Base-by-base conservation (phyloP, 306 rosid species). In the Rosa multiflora region DNA sequence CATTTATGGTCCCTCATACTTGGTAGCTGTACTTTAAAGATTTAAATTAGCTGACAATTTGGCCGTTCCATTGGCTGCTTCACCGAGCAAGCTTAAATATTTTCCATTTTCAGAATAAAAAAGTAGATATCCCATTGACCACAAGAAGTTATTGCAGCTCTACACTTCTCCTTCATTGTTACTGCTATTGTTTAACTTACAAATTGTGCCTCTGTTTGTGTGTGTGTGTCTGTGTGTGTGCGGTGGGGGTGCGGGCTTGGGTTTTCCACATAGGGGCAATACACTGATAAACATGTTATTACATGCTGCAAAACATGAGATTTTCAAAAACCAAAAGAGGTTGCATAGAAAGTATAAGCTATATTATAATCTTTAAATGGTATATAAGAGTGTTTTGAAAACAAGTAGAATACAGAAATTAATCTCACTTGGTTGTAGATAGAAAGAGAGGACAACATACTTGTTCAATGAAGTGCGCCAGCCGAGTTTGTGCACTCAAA, bases 401-500 rank as follows among this genome's bases (percentile, higher is more conserved):
- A 53, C n/a, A 74, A 39, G 40, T 35, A 32, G 32, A 52, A 6
- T 37, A 39, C 4, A 39, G 51, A 3, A 13, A 73, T 55, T 55
- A 72, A 48, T 42, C 51, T 40, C 3, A 67, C 6, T 17, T 55
- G 12, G 23, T 39, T 20, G n/a, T n/a, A 55, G 42, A 77, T 42
- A 47, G 42, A 61, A 62, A 74, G 55, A 72, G n/a, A 74, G 58
- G 76, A 78, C 53, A 61, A 7, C 81, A 75, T 82, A 94, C 98
- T 87, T 94, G 98, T 83, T 94, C 97, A 37, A 94, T 88, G 82
- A 92, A 94, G 79, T 94, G 98, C 2, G 93, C 97, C 68, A 92
- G 98, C 62, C 95, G 88, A 43, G 97, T 90, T 84, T 94, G 98
- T 73, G 97, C 97, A 84, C 97, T 87, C 80, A 94, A 87, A 90